Percentiles rank a stretch among this genome's conserved stretches.
Evolutionary conservation across 345 rosid species (phyloP).

Genomic region (Eucalyptus pauciflora): DNA sequence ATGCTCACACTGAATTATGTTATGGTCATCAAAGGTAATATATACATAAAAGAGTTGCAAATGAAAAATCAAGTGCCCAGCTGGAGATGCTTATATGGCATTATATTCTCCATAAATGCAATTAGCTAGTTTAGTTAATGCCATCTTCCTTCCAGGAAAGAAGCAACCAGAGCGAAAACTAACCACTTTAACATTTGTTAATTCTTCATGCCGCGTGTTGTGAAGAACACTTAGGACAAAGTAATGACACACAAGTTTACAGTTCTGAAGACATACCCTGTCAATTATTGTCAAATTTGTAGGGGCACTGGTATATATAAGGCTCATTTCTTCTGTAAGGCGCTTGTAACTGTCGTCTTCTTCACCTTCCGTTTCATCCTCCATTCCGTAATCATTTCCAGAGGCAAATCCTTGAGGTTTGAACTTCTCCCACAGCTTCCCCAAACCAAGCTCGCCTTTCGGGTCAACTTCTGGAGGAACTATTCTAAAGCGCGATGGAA

Average conservation of each 20-base stretch:
- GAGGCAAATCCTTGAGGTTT: neutral
- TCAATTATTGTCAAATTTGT: conserved; percentile 54
- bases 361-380: conserved; percentile 42
- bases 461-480: conserved; percentile 29
- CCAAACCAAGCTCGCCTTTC: neutral
- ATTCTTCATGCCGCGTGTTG: neutral
- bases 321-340: conserved; percentile 56
- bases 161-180: neutral
- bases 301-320: conserved; percentile 71
- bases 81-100: neutral
- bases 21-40: neutral
- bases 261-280: conserved; percentile 30
- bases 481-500: conserved; percentile 21
- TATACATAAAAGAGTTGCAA: neutral
- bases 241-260: neutral
- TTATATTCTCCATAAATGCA: neutral
- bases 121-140: neutral
- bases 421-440: conserved; percentile 5
- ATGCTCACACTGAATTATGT: neutral
- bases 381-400: neutral
- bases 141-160: neutral
- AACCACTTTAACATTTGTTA: neutral
- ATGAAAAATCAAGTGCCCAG: neutral
- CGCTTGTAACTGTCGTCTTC: conserved; percentile 59
- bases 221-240: neutral